Conservation (phyloP, 352 stramenopile species). For the Plasmopara halstedii region DNA sequence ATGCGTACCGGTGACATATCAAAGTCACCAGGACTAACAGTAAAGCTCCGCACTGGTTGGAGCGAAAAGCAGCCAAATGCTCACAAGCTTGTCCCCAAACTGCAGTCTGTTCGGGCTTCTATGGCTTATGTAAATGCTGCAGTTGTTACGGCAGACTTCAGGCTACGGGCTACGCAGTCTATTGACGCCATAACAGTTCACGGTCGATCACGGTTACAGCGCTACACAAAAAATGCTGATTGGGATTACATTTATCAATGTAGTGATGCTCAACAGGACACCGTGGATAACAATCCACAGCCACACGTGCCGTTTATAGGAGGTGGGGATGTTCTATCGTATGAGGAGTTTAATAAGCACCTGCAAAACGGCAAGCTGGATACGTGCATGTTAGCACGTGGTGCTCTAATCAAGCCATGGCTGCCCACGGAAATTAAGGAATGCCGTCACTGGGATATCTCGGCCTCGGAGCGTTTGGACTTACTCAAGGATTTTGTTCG, state of each 20-base stretch:
- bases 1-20: constrained; percentile 22
- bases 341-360: constrained; percentile 78
- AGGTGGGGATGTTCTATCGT: constrained; percentile 82
- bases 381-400: constrained; percentile 86
- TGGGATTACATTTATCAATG: constrained; percentile 97
- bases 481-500: constrained; percentile 96
- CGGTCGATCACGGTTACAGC: constrained; percentile 93
- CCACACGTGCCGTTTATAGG: constrained; percentile 89
- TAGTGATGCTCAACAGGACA: constrained; percentile 49
- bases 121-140: constrained; percentile 71
- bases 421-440: constrained; percentile 99
- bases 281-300: constrained; percentile 8
- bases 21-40: constrained; percentile 80
- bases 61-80: constrained; percentile 92
- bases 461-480: constrained; percentile 92
- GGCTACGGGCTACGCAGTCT: constrained; percentile 49
- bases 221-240: constrained; percentile 97
- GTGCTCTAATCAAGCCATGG: constrained; percentile 99
- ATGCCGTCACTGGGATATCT: constrained; percentile 95
- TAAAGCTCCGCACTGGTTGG: constrained; percentile 98
- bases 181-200: constrained; percentile 88
- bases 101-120: constrained; percentile 68
- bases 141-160: constrained; percentile 62
- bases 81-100: constrained; percentile 89
- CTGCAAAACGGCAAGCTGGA: constrained; percentile 77